Base-by-base conservation (phyloP, 108 stramenopile genomes). In the Cyclotella choctawhatcheeana region DNA sequence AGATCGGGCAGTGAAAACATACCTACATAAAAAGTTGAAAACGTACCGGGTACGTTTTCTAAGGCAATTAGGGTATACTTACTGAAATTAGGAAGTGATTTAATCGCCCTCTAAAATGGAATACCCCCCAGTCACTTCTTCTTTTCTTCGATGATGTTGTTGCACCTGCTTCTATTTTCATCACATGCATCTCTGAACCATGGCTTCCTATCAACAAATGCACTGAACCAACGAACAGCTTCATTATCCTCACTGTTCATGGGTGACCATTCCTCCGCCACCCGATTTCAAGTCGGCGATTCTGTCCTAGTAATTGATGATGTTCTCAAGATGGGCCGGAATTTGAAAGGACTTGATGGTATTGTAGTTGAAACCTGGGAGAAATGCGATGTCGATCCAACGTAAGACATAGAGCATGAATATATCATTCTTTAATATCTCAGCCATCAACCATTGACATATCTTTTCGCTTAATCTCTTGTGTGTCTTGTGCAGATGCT, bases 331-430 rank as follows among this genome's bases (percentile, higher is more conserved):
- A 82, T 75, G 17, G 84, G 84, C 13, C 61, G 44, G 20, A 85
- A 85, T n/a, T 62, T 92, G 43, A 34, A 58, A n/a, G 76, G 83
- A 12, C 62, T 78, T 13, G 52, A 64, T 16, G 92, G 92, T 16
- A 71, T 21, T 17, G 88, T 93, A 14, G 51, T 82, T 14, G 85
- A 93, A 60, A 88, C 92, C 8, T 93, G 92, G 92, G 88, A 88
- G 76, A 93, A 91, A 65, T 93, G 92, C 44, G 87, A 90, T 20
- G 88, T 90, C 18, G 92, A 93, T 69, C 92, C 92, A 16, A 89
- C 88, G 29, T 93, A 27, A 64, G 64, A n/a, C 3, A 5, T 22
- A 24, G 1, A 22, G 1, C 24, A 3, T 52, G 20, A 10, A 52
- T 18, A 3, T 22, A 10, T 22, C 30, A 6, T 25, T 8, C 30